Evolutionary conservation across 306 rosid species (phyloP).

Genomic region (Benincasa hispida): DNA sequence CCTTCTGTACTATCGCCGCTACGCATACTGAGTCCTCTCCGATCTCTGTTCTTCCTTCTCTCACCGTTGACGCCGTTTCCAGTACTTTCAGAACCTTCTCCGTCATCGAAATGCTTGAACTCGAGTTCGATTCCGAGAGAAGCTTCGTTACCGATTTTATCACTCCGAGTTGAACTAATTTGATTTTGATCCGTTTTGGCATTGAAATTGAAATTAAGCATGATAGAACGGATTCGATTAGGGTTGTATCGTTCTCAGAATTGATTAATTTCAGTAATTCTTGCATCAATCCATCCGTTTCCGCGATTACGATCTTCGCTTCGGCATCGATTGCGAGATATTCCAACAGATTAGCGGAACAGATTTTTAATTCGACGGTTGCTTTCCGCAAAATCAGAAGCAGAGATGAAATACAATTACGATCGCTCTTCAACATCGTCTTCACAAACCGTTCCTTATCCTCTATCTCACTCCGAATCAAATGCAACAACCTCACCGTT

Average conservation of each 20-base stretch:
- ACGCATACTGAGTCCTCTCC: slow-evolving; percentile 44
- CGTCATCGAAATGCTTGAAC: slow-evolving; percentile 22
- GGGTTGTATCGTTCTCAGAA: slow-evolving; percentile 30
- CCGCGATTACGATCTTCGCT: slow-evolving; percentile 50
- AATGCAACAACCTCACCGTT: slow-evolving; percentile 30
- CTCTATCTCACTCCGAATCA: slow-evolving; percentile 26
- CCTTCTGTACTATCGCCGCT: slow-evolving; percentile 47
- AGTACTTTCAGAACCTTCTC: slow-evolving; percentile 58
- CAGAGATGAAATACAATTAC: slow-evolving; percentile 34
- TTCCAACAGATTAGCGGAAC: slow-evolving; percentile 41
- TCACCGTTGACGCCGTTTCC: slow-evolving; percentile 61
- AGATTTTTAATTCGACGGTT: slow-evolving; percentile 27
- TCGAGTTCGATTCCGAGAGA: slow-evolving; percentile 25
- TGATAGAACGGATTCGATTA: slow-evolving; percentile 41
- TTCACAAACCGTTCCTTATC: slow-evolving; percentile 21
- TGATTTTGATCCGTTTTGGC: slow-evolving; percentile 36
- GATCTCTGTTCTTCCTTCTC: slow-evolving; percentile 61
- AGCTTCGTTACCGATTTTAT: slow-evolving; percentile 30
- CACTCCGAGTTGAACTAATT: slow-evolving; percentile 37
- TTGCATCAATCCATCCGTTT: slow-evolving; percentile 36
- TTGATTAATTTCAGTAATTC: slow-evolving; percentile 34
- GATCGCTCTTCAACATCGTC: slow-evolving; percentile 24
- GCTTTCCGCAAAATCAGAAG: slow-evolving; percentile 41
- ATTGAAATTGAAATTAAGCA: slow-evolving; percentile 47
- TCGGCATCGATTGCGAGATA: slow-evolving; percentile 37